Evolutionary conservation across 2,329 filamentous ascomycete genomes (phyloP), one percentile per base, ranked within the genome.

Genomic region (Aureobasidium mangrovei): DNA sequence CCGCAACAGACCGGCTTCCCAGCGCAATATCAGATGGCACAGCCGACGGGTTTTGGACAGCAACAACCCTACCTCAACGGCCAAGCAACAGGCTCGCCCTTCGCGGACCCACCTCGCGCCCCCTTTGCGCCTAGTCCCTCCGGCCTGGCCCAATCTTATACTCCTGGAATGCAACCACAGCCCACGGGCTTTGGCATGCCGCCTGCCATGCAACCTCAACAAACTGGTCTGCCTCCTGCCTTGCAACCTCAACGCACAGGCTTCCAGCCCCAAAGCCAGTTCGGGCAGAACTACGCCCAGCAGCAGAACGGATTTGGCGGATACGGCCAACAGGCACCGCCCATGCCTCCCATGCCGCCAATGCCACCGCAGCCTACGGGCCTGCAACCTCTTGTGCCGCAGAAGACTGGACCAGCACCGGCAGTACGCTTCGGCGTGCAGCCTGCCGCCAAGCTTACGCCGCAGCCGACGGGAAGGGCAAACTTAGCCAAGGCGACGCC

Each of bases 401-500:
- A 94, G 67, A 84, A 86, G 74, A 94, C 88, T 7, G 88, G 88
- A 0, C 93, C 93, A 5, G 77, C 91, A 24, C 93, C 93, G 43
- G 83, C 89, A 27, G 85, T 98, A 18, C 82, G 89, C 57, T 98
- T 98, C 68, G 93, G 93, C 38, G 84, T 95, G 35, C 78, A 81
- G 55, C 74, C 77, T 29, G 74, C 82, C 31, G 89, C 90, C 71
- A 93, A 87, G 69, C 73, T 97, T 63, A 78, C 81, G 57, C 83
- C 91, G 31, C 93, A 97, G 73, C 80, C 89, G 29, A 98, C 93
- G 5, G 93, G 93, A 60, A 83, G 87, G 74, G 93, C 93, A 55
- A 96, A 97, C 69, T 78, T 98, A 61, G 79, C 87, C 51, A 88
- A 94, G 82, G 93, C 93, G 65, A 98, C 83, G 56, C 82, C 83